Percentiles rank a stretch among this genome's conserved stretches.
These are phyloP conservation scores for Emmonsia crescens DNA, from an alignment of 2,329 filamentous ascomycete genomes.

Conservation along the genomic window DNA sequence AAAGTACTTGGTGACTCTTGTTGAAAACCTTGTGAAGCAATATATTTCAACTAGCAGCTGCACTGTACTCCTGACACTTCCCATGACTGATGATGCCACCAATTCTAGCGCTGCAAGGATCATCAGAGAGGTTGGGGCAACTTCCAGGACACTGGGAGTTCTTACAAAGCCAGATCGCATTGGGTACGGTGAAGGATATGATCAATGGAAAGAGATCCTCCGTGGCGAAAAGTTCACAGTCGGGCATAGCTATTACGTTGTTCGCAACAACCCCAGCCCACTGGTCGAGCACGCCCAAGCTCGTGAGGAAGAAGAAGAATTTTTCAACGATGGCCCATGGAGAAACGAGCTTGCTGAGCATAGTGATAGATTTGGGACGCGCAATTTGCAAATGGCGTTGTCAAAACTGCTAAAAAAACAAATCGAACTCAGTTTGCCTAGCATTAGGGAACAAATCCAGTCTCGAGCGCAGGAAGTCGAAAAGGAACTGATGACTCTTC, in stretches of 20 bases:
- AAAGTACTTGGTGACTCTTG: slow-evolving; percentile 58
- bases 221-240: slow-evolving; percentile 50
- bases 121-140: slow-evolving; percentile 48
- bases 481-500: slow-evolving; percentile 46
- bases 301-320: slow-evolving; percentile 38
- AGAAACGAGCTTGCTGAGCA: slow-evolving; percentile 28
- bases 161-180: slow-evolving; percentile 77
- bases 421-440: slow-evolving; percentile 31
- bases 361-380: slow-evolving; percentile 41
- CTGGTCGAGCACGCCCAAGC: slow-evolving; percentile 38
- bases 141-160: slow-evolving; percentile 57
- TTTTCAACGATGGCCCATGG: slow-evolving; percentile 44
- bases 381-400: slow-evolving; percentile 38
- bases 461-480: slow-evolving; percentile 43
- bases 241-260: slow-evolving; percentile 68
- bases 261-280: slow-evolving; percentile 45
- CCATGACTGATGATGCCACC: slow-evolving; percentile 68
- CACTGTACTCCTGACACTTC: slow-evolving; percentile 64
- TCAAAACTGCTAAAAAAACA: slow-evolving; percentile 40
- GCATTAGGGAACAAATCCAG: slow-evolving; percentile 32
- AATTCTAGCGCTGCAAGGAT: slow-evolving; percentile 61
- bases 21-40: slow-evolving; percentile 56
- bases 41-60: slow-evolving; percentile 62
- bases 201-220: slow-evolving; percentile 56
- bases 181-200: slow-evolving; percentile 39